Evolutionary conservation across 768 basidiomycete genomes (phyloP), one percentile per base, ranked within the genome.

Genomic region (Trametes maxima): DNA sequence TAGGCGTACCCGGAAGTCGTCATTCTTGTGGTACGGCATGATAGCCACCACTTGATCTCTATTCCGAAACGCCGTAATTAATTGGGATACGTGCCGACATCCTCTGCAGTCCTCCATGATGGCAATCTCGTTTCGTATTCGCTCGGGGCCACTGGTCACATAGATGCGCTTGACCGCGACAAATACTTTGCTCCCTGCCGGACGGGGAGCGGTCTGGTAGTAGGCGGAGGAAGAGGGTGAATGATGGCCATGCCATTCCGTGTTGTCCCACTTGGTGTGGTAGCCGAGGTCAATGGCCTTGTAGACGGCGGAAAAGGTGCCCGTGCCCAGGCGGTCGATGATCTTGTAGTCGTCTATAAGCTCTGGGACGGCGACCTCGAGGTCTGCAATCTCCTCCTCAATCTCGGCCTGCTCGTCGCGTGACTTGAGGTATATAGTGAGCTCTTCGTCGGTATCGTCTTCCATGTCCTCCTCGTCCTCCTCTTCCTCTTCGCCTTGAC

Each of bases 241-340:
- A 67, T 90, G 89, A 47, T 76, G 73, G 0, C 88, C 88, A 35
- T 85, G 84, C 92, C 92, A 94, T 13, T 84, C 79, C 5, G 73
- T 65, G 67, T 94, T 92, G 72, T 91, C 82, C 87, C 86, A 92
- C 54, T 90, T 89, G 50, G 81, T 76, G 66, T 92, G 85, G 68
- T 90, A 85, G 59, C 81, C 75, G 16, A 90, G 68, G 73, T 99
- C 97, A 64, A 95, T 74, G 0, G 95, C 97, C 69, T 98, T 97
- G 82, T 98, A 99, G n/a, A 99, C 97, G 11, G 95, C 95, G 0
- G 96, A 98, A 76, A 99, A 99, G 1, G 96, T 99, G 16, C 96
- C 96, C 55, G 95, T 98, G 14, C 97, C 97, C 0, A 99, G 83
- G 0, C 95, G 84, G 76, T 98, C 96, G 37, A 98, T 73, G 37